Base-by-base conservation (phyloP, 768 basidiomycete genomes). In the Mycena olivaceomarginata region DNA sequence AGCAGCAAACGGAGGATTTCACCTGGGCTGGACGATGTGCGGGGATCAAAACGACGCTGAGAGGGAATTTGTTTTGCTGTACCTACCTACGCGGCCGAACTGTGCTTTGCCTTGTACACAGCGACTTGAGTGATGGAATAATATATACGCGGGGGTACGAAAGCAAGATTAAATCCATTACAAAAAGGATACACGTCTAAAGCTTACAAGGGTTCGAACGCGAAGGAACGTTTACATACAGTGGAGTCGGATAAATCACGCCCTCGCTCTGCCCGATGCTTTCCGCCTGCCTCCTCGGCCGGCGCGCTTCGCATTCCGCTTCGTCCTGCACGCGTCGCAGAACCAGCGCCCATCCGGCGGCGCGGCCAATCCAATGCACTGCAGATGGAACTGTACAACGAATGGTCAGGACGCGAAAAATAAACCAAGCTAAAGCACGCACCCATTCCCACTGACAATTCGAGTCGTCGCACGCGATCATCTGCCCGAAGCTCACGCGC, bases 401-500 rank as follows among this genome's bases (percentile, higher is more conserved):
- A 51, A 69, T 48, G 67, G 78, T 31, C 31, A 31, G 37, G 63
- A 53, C 37, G 62, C 69, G 70, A 60, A 51, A 79, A 69, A 46
- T 69, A 64, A 67, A 70, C 15, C 51, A 53, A 51, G 48, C 48
- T 16, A 51, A 70, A 62, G 80, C 9, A 93, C 95, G 83, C 80
- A 98, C 97, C 97, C 97, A 98, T 94, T 98, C 97, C 74, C 89
- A 89, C 80, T 94, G 92, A 86, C 97, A 98, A 60, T 90, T 88
- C 20, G 88, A 87, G 81, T 94, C 95, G 84, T 98, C 97, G 84
- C 97, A 98, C 31, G 94, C 97, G 80, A 98, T 96, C 97, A 98
- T 98, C 87, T 97, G 95, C 48, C 97, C 97, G 80, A 94, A 97
- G 82, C 96, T 97, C 75, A 93, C 90, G 20, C 94, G 88, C 79